A percentile compares a stretch with the other conserved stretches of the same genome.
These are phyloP conservation scores for Talaromyces nanjingensis DNA, from an alignment of 495 filamentous ascomycete species.

Conservation along the genomic window DNA sequence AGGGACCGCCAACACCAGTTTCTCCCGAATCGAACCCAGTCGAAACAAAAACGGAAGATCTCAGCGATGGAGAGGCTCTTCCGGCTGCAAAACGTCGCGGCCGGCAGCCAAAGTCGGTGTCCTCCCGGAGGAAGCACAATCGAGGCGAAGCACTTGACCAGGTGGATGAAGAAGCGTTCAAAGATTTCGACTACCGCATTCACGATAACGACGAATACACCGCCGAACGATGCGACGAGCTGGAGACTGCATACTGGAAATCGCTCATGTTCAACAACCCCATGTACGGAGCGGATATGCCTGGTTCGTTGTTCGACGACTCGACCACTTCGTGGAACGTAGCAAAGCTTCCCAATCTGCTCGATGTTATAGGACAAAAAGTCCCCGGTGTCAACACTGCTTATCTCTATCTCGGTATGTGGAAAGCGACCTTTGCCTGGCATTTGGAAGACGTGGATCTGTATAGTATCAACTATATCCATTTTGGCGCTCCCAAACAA, in stretches of 20 bases:
- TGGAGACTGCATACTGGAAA: constrained; percentile 94
- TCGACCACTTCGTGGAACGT: constrained; percentile 84
- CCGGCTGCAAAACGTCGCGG: constrained; percentile 40
- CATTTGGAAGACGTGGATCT: constrained; percentile 97
- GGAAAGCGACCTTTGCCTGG: constrained; percentile 99
- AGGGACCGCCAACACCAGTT: constrained; percentile 47
- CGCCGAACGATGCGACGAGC: constrained; percentile 81
- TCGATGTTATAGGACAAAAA: constrained; percentile 91
- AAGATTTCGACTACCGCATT: constrained; percentile 81
- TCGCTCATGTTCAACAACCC: constrained; percentile 89
- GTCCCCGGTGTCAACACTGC: constrained; percentile 97
- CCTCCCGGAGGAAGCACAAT: constrained; percentile 72
- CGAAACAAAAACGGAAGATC: constrained; percentile 40
- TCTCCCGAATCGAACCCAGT: constrained; percentile 43
- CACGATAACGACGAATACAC: constrained; percentile 79
- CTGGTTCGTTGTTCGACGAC: constrained; percentile 91
- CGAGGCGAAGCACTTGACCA: constrained; percentile 60
- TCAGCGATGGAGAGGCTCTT: constrained; percentile 45
- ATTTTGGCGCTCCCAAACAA: constrained; percentile 97
- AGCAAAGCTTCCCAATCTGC: constrained; percentile 83
- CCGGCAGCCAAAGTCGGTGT: constrained; percentile 52
- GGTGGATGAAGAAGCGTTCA: constrained; percentile 80
- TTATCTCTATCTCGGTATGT: constrained; percentile 98
- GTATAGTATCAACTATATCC: constrained; percentile 99
- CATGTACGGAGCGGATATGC: constrained; percentile 95